These are phyloP conservation scores for Botryotinia calthae DNA, from an alignment of 2,329 filamentous ascomycete species.

Conservation along the genomic window DNA sequence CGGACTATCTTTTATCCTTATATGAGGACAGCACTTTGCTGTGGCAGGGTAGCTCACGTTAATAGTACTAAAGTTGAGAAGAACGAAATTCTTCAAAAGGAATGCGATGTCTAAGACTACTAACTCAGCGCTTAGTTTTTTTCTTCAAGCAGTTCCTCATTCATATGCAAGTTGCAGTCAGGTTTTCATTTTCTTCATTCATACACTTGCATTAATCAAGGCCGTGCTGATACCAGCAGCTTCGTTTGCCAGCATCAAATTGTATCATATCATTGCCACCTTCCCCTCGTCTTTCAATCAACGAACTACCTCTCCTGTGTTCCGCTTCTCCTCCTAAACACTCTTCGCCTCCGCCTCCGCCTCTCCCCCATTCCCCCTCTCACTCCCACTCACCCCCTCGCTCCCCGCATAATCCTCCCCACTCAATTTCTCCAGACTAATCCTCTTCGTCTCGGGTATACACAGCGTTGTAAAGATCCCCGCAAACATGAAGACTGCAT, in stretches of 20 bases:
- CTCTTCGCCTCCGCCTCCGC: background rate
- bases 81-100: background rate
- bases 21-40: background rate
- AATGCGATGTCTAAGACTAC: background rate
- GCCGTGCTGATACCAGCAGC: background rate
- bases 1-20: no score
- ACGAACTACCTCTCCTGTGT: background rate
- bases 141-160: background rate
- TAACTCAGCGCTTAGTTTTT: background rate
- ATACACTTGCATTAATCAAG: background rate
- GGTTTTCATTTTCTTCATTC: background rate
- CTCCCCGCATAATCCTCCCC: background rate
- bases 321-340: background rate
- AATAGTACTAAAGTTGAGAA: background rate
- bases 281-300: background rate
- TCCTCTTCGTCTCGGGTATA: slow-evolving; percentile 74
- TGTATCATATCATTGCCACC: background rate
- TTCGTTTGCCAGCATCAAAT: background rate
- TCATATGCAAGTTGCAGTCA: background rate
- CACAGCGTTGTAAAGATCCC: slow-evolving; percentile 67
- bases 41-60: background rate
- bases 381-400: background rate
- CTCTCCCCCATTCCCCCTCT: background rate
- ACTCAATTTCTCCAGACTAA: slow-evolving; percentile 63
- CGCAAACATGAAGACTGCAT: slow-evolving; percentile 75